A percentile compares a stretch with the other conserved stretches of the same genome.
phyloP scores from a whole-genome alignment of 2,329 filamentous ascomycete genomes.

The Fusarium musae region DNA sequence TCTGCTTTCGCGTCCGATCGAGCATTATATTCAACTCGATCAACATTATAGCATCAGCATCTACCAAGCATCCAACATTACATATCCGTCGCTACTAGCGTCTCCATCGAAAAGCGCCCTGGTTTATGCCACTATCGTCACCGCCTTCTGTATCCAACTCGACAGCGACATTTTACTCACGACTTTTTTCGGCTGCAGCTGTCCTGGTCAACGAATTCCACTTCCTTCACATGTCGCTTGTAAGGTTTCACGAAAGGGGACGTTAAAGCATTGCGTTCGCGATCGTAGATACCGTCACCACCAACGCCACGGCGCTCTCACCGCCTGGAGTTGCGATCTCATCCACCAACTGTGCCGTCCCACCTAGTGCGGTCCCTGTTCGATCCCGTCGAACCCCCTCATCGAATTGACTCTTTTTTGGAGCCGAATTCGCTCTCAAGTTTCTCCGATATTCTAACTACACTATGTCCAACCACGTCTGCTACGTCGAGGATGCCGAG shows the following conservation, averaged over 20 bases:
- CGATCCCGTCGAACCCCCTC: slow-evolving; percentile 39
- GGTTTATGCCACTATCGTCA: slow-evolving; percentile 44
- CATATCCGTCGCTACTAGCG: slow-evolving; percentile 25
- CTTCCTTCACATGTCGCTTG: slow-evolving; percentile 39
- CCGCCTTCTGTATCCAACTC: slow-evolving; percentile 38
- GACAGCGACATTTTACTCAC: slow-evolving; percentile 32
- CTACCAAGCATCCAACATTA: slow-evolving; percentile 9
- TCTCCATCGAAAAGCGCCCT: slow-evolving; percentile 28
- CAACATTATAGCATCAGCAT: slow-evolving; percentile 6
- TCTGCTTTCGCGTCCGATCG: slow-evolving; percentile 25
- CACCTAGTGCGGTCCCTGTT: slow-evolving; percentile 47
- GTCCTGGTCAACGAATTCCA: slow-evolving; percentile 16
- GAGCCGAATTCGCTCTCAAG: slow-evolving; percentile 37
- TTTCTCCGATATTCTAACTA: slow-evolving; percentile 28
- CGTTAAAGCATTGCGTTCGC: slow-evolving; percentile 41
- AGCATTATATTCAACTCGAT: slow-evolving; percentile 17
- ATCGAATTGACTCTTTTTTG: slow-evolving; percentile 35
- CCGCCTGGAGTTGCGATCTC: slow-evolving; percentile 36
- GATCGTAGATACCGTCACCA: slow-evolving; percentile 26
- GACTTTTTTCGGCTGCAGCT: slow-evolving; percentile 23
- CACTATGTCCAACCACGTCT: slow-evolving; percentile 58
- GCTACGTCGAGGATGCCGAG: slow-evolving; percentile 63
- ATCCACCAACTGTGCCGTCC: slow-evolving; percentile 39
- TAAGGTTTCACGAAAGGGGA: slow-evolving; percentile 36
- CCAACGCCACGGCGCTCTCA: slow-evolving; percentile 31